Percentiles rank a stretch among this genome's conserved stretches.
Evolutionary conservation across 352 stramenopile species (phyloP).

Genomic region (Pythium brachiatum): DNA sequence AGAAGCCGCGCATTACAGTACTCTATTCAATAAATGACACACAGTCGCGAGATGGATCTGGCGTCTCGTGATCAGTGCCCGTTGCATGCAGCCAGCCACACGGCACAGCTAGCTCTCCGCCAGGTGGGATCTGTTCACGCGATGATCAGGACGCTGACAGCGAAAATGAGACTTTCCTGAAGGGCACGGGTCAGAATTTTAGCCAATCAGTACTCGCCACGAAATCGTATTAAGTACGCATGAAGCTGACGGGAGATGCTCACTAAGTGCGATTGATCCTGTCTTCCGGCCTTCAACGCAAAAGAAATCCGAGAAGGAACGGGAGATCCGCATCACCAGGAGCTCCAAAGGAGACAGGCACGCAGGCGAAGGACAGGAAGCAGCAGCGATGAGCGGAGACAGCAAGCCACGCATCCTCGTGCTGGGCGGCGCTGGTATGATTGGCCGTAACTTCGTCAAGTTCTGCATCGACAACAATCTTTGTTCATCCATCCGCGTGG

Average conservation of each 20-base stretch:
- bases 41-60: too few species aligned
- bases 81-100: background rate
- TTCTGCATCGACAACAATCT: slow-evolving; percentile 72
- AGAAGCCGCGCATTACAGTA: slow-evolving; percentile 56
- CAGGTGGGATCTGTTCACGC: background rate
- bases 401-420: slow-evolving; percentile 76
- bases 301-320: background rate
- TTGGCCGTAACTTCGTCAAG: slow-evolving; percentile 87
- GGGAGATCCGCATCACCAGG: background rate
- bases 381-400: slow-evolving; percentile 19
- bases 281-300: background rate
- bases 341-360: background rate
- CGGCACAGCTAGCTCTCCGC: background rate
- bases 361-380: too few species aligned
- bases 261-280: slow-evolving; percentile 9
- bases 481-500: slow-evolving; percentile 64
- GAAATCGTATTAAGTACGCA: slow-evolving; percentile 7
- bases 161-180: background rate
- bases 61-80: background rate
- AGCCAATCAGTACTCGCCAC: background rate
- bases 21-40: too few species aligned
- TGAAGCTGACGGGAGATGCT: background rate
- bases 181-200: background rate
- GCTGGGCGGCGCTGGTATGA: slow-evolving; percentile 82
- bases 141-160: background rate